Conservation (phyloP, 2,329 filamentous ascomycete genomes). For the Ophiocordyceps sinensis region DNA sequence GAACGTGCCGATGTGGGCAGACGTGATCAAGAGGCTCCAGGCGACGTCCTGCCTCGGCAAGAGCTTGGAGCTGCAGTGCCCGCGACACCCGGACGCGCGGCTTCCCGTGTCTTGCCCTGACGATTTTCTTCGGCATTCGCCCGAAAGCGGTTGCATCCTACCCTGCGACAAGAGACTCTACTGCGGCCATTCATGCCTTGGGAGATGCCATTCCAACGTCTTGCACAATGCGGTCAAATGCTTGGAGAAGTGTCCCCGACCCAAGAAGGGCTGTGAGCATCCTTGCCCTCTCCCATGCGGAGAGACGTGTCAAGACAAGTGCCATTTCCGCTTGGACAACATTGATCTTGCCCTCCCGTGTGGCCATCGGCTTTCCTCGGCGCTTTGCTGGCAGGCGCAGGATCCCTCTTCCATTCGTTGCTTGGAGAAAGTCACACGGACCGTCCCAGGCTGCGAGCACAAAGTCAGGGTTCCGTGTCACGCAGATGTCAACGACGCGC, state of each 20-base stretch:
- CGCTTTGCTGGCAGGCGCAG: conserved; percentile 27
- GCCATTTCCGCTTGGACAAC: conserved; percentile 16
- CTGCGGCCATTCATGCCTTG: conserved; percentile 33
- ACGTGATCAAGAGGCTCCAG: conserved; percentile 39
- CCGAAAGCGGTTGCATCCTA: conserved; percentile 46
- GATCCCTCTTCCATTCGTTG: conserved; percentile 34
- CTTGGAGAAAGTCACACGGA: conserved; percentile 25
- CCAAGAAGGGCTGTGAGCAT: conserved; percentile 27
- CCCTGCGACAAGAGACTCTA: conserved; percentile 32
- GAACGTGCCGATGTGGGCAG: conserved; percentile 46
- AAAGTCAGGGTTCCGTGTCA: conserved; percentile 32
- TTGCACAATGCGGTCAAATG: conserved; percentile 33
- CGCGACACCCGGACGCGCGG: conserved; percentile 38
- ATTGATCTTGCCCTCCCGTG: conserved; percentile 22
- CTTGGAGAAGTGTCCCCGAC: conserved; percentile 26
- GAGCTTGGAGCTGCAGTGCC: conserved; percentile 39
- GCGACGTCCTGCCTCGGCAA: conserved; percentile 30
- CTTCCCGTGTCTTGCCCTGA: conserved; percentile 38
- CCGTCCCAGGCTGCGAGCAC: conserved; percentile 42
- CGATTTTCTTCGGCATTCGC: conserved; percentile 39
- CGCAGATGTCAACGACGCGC: conserved; percentile 22
- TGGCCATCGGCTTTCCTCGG: conserved; percentile 20
- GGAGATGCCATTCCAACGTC: conserved; percentile 30
- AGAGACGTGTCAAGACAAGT: conserved; percentile 23
- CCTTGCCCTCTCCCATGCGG: conserved; percentile 28